Conservation (phyloP, 2,329 filamentous ascomycete species). For the Fusarium transvaalense region DNA sequence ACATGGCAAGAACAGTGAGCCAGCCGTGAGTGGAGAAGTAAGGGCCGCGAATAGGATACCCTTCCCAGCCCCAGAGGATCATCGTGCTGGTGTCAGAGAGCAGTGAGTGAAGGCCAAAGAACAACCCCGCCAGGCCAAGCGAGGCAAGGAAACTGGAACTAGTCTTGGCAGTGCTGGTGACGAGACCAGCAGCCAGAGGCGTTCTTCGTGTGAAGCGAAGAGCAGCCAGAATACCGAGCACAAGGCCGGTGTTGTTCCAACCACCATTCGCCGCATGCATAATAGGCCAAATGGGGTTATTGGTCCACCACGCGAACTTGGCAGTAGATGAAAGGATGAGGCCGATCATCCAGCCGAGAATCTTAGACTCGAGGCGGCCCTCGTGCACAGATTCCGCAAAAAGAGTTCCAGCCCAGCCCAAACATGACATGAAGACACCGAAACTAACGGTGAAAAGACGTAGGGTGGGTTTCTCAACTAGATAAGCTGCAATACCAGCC, state of each 20-base stretch:
- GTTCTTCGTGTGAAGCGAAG: constrained; percentile 79
- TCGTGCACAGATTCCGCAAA: constrained; percentile 82
- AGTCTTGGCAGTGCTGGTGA: constrained; percentile 57
- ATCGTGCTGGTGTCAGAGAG: constrained; percentile 98
- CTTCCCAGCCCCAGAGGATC: constrained; percentile 99
- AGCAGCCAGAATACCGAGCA: constrained; percentile 80
- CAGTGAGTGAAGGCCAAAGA: constrained; percentile 92
- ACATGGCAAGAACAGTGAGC: constrained; percentile 89
- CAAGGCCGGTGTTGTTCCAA: constrained; percentile 87
- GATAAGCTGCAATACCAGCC: constrained; percentile 82
- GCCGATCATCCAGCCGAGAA: constrained; percentile 84
- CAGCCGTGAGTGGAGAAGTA: constrained; percentile 91
- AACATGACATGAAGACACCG: constrained; percentile 81
- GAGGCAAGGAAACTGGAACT: constrained; percentile 79
- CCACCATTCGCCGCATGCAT: constrained; percentile 92
- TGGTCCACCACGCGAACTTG: constrained; percentile 94
- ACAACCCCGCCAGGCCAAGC: constrained; percentile 82
- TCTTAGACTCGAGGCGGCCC: constrained; percentile 81
- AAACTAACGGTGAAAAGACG: constrained; percentile 87
- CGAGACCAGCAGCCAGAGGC: constrained; percentile 59
- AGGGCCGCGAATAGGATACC: constrained; percentile 90
- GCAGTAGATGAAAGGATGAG: constrained; percentile 86
- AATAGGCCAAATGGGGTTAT: constrained; percentile 97
- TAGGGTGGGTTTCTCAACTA: constrained; percentile 76
- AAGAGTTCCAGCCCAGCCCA: constrained; percentile 87